Evolutionary conservation across 768 basidiomycete species (phyloP).

Genomic region (Daedaleopsis sinensis): DNA sequence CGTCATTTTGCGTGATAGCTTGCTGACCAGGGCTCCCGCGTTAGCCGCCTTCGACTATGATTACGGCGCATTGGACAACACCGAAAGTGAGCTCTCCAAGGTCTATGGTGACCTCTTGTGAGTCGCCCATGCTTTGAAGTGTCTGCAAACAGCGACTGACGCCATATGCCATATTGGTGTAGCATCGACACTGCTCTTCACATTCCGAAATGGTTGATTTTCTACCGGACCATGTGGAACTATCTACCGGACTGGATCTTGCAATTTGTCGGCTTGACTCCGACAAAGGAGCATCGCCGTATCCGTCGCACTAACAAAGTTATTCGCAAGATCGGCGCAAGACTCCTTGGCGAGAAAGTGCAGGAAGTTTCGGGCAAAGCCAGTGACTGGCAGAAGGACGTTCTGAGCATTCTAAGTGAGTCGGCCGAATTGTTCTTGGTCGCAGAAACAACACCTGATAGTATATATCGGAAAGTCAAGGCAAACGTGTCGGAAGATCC

Average conservation of each 20-base stretch:
- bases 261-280: not conserved
- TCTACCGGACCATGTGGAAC: not conserved
- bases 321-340: slow-evolving; percentile 5
- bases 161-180: not conserved
- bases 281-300: not conserved
- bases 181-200: not conserved
- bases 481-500: slow-evolving; percentile 21
- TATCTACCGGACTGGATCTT: not conserved
- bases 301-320: slow-evolving; percentile 2
- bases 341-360: slow-evolving; percentile 5
- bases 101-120: slow-evolving; percentile 19
- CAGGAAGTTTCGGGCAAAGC: not conserved
- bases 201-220: not conserved
- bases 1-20: not conserved
- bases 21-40: not conserved
- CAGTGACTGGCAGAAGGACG: slow-evolving; percentile 13
- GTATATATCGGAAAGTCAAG: slow-evolving; percentile 1
- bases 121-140: not conserved
- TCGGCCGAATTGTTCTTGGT: not conserved
- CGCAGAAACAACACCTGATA: not conserved
- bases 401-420: slow-evolving; percentile 20
- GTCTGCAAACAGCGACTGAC: not conserved
- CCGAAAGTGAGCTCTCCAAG: slow-evolving; percentile 6
- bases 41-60: slow-evolving; percentile 9
- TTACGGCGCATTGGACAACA: slow-evolving; percentile 7